These are phyloP conservation scores for Darksidea phi DNA, from an alignment of 495 filamentous ascomycete genomes.

Conservation along the genomic window DNA sequence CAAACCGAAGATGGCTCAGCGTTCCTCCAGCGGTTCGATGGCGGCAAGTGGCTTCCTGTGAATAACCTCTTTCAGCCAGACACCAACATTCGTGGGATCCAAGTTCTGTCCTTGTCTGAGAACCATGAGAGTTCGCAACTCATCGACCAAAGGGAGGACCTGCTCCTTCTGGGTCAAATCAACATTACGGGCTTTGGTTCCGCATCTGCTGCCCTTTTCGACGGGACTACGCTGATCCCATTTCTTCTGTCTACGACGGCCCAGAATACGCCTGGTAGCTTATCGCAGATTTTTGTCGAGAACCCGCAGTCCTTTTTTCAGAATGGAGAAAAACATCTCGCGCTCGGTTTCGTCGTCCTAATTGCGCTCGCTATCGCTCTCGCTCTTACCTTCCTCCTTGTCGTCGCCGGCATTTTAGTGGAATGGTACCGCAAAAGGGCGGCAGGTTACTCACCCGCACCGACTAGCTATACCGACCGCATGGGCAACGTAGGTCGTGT, in stretches of 20 bases:
- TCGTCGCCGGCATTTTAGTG: conserved; percentile 76
- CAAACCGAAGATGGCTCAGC: conserved; percentile 61
- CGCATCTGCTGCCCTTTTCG: conserved; percentile 82
- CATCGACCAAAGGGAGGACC: conserved; percentile 62
- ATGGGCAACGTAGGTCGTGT: conserved; percentile 73
- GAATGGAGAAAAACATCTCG: conserved; percentile 57
- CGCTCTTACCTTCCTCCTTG: conserved; percentile 81
- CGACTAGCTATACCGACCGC: conserved; percentile 67
- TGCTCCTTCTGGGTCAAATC: conserved; percentile 82
- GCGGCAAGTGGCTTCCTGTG: conserved; percentile 57
- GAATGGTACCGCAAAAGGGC: conserved; percentile 80
- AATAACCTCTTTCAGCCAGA: conserved; percentile 58
- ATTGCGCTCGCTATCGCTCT: conserved; percentile 90
- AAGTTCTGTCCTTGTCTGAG: conserved; percentile 68
- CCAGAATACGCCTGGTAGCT: conserved; percentile 63
- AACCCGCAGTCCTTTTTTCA: conserved; percentile 64
- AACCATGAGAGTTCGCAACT: conserved; percentile 63
- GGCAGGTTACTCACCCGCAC: conserved; percentile 83
- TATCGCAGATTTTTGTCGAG: conserved; percentile 76
- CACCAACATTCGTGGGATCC: conserved; percentile 72
- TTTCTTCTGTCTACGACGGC: conserved; percentile 73
- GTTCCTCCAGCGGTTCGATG: conserved; percentile 78
- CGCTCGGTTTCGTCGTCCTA: conserved; percentile 82
- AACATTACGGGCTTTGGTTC: conserved; percentile 72
- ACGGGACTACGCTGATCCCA: conserved; percentile 73